phyloP scores from a whole-genome alignment of 2,329 filamentous ascomycete species.

The Aspergillus viridinutans region DNA sequence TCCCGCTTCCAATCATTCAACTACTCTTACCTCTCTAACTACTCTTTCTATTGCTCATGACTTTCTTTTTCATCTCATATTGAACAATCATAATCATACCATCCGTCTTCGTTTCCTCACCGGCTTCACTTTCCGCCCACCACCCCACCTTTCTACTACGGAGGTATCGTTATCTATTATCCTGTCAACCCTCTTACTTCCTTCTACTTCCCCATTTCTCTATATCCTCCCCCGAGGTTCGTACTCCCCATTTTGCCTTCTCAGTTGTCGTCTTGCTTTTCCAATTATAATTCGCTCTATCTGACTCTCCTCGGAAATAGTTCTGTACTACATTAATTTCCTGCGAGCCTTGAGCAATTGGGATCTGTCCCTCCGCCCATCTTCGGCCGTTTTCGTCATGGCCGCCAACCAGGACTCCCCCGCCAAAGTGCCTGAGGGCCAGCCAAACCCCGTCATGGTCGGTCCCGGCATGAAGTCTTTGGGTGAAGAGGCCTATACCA shows the following conservation, averaged over 20 bases:
- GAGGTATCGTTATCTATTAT: background rate
- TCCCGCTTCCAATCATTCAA: no score
- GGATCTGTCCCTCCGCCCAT: background rate
- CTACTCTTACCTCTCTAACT: no score
- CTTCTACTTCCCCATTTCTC: background rate
- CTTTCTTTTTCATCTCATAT: background rate
- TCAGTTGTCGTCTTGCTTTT: background rate
- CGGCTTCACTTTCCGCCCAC: background rate
- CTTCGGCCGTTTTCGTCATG: slow-evolving; percentile 16
- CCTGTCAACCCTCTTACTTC: background rate
- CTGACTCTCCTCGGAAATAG: background rate
- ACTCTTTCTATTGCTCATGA: background rate
- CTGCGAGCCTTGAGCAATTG: no score
- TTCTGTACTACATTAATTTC: background rate
- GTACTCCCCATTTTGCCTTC: background rate
- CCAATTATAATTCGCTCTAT: background rate
- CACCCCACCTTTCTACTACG: background rate
- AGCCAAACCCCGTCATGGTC: slow-evolving; percentile 28
- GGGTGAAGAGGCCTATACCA: slow-evolving; percentile 23
- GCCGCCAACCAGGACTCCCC: slow-evolving; percentile 21
- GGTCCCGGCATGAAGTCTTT: slow-evolving; percentile 25
- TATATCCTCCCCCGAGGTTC: background rate
- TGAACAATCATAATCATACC: background rate
- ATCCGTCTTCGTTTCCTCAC: background rate
- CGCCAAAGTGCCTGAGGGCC: slow-evolving; percentile 21